Evolutionary conservation across 1,284 basidiomycete genomes (phyloP), one percentile per base, ranked within the genome.

Genomic region (Boletus mariae): DNA sequence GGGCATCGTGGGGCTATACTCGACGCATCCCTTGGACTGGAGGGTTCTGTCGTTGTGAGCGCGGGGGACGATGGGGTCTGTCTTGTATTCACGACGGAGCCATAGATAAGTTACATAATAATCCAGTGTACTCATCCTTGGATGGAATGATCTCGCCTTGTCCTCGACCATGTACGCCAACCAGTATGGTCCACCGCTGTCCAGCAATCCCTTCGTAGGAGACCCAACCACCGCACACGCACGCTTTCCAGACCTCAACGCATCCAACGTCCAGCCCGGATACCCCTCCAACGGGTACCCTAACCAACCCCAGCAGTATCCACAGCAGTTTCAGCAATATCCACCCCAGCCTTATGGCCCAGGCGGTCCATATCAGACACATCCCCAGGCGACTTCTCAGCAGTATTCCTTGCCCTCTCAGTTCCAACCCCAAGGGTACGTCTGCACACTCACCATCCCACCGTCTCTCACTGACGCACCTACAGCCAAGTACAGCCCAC

Each of bases 1-100:
- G 96, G 95, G 2, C 95, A 98, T 66, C 80, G 79, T 20, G 94
- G 84, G 1, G 83, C 91, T 3, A 80, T 99, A 2, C 81, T 97
- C 35, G 82, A 79, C 41, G 86, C 92, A 1, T 83, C 89, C 1
- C 78, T 97, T 3, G 90, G 83, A 9, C 62, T 84, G 45, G 71
- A 75, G 17, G 87, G 86, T 1, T 78, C 79, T 3, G 83, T 89
- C 1, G 76, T 94, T 0, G 78, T 94, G 49, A 92, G 87, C 65
- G 93, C 85, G 0, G 90, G 92, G 4, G 93, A 96, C 68, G 93
- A 95, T 61, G 89, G 90, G 4, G 77, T 82, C 2, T 92, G 89
- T 68, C 75, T 92, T 44, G 89, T 94, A 38, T 95, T 82, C 62
- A 82, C 80, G 2, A 87, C 86, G 2, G 85, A 87, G 60, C 17